These are phyloP conservation scores for Tolypocladium paradoxum DNA, from an alignment of 2,329 filamentous ascomycete genomes.

Conservation along the genomic window DNA sequence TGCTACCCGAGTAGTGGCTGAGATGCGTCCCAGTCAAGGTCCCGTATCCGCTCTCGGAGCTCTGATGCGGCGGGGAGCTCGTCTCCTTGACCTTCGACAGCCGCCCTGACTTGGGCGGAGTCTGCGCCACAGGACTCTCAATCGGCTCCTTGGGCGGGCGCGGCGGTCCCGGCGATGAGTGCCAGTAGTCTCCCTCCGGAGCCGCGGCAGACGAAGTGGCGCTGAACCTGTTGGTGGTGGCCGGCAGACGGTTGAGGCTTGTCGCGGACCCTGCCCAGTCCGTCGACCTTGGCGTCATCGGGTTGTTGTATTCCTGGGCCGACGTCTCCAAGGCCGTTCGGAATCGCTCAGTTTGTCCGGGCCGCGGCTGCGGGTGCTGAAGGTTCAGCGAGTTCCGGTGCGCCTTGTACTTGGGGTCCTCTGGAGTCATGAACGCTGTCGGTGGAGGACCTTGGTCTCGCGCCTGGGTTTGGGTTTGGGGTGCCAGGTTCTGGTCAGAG, in stretches of 20 bases:
- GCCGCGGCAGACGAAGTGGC: conserved; percentile 26
- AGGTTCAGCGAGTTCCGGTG: conserved; percentile 72
- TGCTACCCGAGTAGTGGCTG: conserved; percentile 44
- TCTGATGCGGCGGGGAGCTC: conserved; percentile 46
- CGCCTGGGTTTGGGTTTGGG: conserved; percentile 11
- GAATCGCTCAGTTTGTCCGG: conserved; percentile 63
- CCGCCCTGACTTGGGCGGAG: conserved; percentile 35
- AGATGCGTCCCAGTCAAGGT: conserved; percentile 34
- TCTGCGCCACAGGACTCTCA: conserved; percentile 27
- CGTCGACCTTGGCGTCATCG: conserved; percentile 48
- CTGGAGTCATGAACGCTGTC: conserved; percentile 42
- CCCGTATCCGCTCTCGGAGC: conserved; percentile 43
- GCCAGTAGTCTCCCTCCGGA: conserved; percentile 32
- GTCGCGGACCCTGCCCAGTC: conserved; percentile 54
- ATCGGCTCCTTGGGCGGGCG: conserved; percentile 54
- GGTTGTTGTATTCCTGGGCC: conserved; percentile 55
- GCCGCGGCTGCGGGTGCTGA: conserved; percentile 68
- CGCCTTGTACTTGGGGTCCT: conserved; percentile 71
- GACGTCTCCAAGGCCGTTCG: conserved; percentile 63
- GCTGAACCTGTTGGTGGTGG: conserved; percentile 37
- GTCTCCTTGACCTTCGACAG: conserved; percentile 41
- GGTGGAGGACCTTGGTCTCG: conserved; percentile 23
- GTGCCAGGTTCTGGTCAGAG: conserved; percentile 37
- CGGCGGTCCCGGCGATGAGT: conserved; percentile 38
- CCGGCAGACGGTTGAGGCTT: conserved; percentile 43